phyloP scores from a whole-genome alignment of 305 asterid genomes.

The Fraxinus angustifolia region DNA sequence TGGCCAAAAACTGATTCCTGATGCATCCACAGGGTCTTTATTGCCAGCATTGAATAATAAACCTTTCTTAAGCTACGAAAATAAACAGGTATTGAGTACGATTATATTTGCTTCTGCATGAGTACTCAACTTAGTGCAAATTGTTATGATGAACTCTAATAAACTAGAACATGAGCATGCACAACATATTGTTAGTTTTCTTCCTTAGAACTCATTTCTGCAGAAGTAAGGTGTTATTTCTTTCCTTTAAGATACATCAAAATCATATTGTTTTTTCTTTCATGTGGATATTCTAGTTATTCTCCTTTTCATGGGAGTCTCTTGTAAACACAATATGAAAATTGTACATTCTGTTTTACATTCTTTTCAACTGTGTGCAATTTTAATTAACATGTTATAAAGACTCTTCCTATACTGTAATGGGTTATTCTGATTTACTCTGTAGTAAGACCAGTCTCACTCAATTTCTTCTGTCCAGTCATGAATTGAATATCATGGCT shows the following conservation, averaged over 20 bases:
- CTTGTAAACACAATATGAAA: not conserved
- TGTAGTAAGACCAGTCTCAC: not conserved
- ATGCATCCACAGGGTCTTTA: conserved; percentile 15
- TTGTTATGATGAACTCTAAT: not conserved
- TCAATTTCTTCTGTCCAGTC: not conserved
- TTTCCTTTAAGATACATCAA: not conserved
- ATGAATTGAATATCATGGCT: not conserved
- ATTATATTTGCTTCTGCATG: conserved; percentile 2
- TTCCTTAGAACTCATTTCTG: not conserved
- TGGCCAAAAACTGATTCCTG: conserved; percentile 37
- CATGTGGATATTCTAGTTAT: not conserved
- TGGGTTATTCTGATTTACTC: not conserved
- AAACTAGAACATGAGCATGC: not conserved
- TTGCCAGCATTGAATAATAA: conserved; percentile 28
- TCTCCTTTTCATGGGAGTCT: not conserved
- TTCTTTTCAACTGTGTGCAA: not conserved
- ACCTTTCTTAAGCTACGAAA: conserved; percentile 37
- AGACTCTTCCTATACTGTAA: not conserved
- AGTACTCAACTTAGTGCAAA: not conserved
- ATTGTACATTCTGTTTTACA: not conserved
- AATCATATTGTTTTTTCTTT: not conserved
- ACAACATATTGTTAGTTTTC: not conserved
- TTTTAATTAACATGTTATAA: not conserved
- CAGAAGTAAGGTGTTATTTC: not conserved
- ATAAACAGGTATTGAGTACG: conserved; percentile 50